Evolutionary conservation across 768 basidiomycete species (phyloP).

Genomic region (Xanthoconium stramineum): DNA sequence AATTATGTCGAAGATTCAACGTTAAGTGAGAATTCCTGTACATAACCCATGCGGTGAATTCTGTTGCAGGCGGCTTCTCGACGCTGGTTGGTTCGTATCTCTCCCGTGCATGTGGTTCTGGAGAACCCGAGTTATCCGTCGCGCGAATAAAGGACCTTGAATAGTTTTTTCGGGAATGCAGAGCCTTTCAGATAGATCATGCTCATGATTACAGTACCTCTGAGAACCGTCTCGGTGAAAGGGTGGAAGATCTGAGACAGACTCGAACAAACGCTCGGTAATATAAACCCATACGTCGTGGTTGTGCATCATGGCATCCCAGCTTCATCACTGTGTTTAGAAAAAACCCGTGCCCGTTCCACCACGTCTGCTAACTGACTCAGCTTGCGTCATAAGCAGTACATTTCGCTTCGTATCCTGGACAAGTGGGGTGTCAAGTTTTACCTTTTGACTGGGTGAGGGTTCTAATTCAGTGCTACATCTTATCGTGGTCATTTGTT

Average conservation of each 20-base stretch:
- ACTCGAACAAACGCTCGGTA: constrained; percentile 32
- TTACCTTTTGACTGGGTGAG: too few species aligned
- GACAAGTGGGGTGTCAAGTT: too few species aligned
- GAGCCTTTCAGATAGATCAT: constrained; percentile 56
- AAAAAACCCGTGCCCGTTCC: constrained; percentile 14
- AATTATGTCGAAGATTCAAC: constrained; percentile 32
- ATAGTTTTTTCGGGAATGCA: constrained; percentile 60
- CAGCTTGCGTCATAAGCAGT: background rate
- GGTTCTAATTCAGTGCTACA: too few species aligned
- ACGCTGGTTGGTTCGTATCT: constrained; percentile 71
- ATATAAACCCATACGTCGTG: constrained; percentile 20
- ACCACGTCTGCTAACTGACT: background rate
- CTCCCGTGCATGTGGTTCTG: constrained; percentile 63
- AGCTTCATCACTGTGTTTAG: background rate
- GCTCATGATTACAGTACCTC: constrained; percentile 35
- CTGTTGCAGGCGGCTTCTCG: constrained; percentile 51
- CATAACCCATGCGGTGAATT: background rate
- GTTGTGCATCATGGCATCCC: background rate
- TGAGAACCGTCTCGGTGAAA: constrained; percentile 7
- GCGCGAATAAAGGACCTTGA: constrained; percentile 56
- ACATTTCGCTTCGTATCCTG: too few species aligned
- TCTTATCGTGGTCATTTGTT: too few species aligned
- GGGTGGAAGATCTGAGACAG: constrained; percentile 15
- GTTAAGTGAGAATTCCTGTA: constrained; percentile 28
- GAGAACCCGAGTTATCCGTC: constrained; percentile 63